Percentiles rank a stretch among this genome's conserved stretches.
Conservation (phyloP, 1,284 basidiomycete genomes). For the Paramarasmius palmivorus region DNA sequence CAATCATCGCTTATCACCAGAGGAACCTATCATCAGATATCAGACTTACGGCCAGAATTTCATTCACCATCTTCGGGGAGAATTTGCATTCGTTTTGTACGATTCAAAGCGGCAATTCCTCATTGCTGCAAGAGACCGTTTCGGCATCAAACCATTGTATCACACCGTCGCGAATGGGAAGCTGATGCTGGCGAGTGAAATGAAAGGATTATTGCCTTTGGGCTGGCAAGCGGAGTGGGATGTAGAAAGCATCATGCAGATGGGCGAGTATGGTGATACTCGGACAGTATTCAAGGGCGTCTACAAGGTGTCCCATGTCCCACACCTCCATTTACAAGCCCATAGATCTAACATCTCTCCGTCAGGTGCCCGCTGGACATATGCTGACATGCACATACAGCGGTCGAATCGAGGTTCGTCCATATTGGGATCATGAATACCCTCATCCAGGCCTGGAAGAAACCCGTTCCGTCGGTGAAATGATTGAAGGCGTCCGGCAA, state of each 20-base stretch:
- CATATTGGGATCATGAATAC: constrained; percentile 15
- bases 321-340: too few species aligned
- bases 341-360: background rate
- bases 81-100: constrained; percentile 24
- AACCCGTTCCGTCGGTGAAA: constrained; percentile 8
- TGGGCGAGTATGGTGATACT: constrained; percentile 19
- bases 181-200: constrained; percentile 21
- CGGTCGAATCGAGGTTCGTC: constrained; percentile 6
- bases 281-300: constrained; percentile 23
- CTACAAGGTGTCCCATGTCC: constrained; percentile 12
- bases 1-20: background rate
- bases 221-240: constrained; percentile 24
- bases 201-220: constrained; percentile 20
- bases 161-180: constrained; percentile 19
- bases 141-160: constrained; percentile 24
- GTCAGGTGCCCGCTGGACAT: constrained; percentile 10
- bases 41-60: constrained; percentile 15
- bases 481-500: constrained; percentile 11
- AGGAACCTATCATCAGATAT: constrained; percentile 4
- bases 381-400: constrained; percentile 2
- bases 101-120: constrained; percentile 16
- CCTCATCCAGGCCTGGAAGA: background rate
- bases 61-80: constrained; percentile 17
- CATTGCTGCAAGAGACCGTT: constrained; percentile 22
- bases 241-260: constrained; percentile 21